Evolutionary conservation across 2,329 filamentous ascomycete genomes (phyloP), one percentile per base, ranked within the genome.

Genomic region (Aspergillus sp.): DNA sequence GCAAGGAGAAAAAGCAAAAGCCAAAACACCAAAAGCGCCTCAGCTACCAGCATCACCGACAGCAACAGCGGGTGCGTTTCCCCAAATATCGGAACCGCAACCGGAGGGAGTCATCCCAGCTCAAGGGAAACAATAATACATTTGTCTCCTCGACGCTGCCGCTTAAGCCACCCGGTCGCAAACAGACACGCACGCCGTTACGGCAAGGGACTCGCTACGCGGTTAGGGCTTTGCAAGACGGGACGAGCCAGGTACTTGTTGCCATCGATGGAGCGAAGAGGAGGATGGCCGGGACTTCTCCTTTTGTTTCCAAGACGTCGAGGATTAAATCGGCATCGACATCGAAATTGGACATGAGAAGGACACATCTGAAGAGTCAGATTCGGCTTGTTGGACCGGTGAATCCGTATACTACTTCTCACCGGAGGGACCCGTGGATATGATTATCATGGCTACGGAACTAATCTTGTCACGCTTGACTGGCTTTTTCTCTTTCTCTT

Each of bases 351-450:
- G 71, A 77, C 52, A 72, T 71, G 30, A 65, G 73, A 22, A 68
- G 72, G 34, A 70, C 69, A 51, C 67, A 70, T 49, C 54, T 79
- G 53, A 78, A 78, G 63, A 68, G 73, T 19, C 72, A 74, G 49
- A 79, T 78, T 47, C 73, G 69, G 46, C 27, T 78, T 22, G 66
- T 78, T 33, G 74, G 75, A 4, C 73, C 74, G 12, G 67, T 72
- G 6, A 71, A 74, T 40, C 66, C 70, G 4, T 67, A 70, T 52
- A 64, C 59, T 51, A 64, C 58, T 34, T 62, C 64, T 9, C 67
- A 64, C 20, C 54, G 44, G 34, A 53, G 59, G 27, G 64, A 73
- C 61, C 67, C 67, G 12, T 74, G 72, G 71, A 51, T 72, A 39
- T 73, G 56, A 68, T 46, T 15, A 6, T n/a, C 33, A 13, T 11